Evolutionary conservation across 805 yeast species (phyloP).

Genomic region (Candida cerambycidarum): DNA sequence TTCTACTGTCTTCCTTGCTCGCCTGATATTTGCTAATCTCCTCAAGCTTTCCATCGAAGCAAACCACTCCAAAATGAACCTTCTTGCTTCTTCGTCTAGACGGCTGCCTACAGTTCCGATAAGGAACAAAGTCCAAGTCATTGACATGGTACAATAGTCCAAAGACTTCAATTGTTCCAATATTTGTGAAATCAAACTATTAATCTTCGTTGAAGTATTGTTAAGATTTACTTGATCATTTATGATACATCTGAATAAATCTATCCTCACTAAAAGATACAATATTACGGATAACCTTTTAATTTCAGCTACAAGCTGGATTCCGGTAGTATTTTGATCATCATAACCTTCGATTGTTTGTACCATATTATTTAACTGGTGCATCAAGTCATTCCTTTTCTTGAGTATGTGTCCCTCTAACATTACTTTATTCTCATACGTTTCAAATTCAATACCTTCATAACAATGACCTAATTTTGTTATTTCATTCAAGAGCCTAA

Average conservation of each 20-base stretch:
- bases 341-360: constrained; percentile 7
- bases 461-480: constrained; percentile 36
- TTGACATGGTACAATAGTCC: constrained; percentile 26
- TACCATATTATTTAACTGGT: constrained; percentile 20
- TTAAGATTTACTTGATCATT: constrained; percentile 11
- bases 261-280: constrained; percentile 36
- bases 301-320: constrained; percentile 33
- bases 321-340: constrained; percentile 4
- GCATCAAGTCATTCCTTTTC: constrained; percentile 22
- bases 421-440: constrained; percentile 16
- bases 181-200: constrained; percentile 16
- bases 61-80: constrained; percentile 37
- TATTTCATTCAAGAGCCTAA: constrained; percentile 34
- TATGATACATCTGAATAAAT: constrained; percentile 17
- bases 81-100: constrained; percentile 30
- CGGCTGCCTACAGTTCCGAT: constrained; percentile 33
- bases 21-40: constrained; percentile 37
- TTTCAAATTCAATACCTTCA: constrained; percentile 29
- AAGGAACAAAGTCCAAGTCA: constrained; percentile 43
- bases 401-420: constrained; percentile 23
- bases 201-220: constrained; percentile 21
- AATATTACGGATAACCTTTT: constrained; percentile 33
- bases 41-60: constrained; percentile 34
- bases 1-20: constrained; percentile 33
- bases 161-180: constrained; percentile 21